phyloP scores from a whole-genome alignment of 306 rosid genomes.

The Medicago arabica region DNA sequence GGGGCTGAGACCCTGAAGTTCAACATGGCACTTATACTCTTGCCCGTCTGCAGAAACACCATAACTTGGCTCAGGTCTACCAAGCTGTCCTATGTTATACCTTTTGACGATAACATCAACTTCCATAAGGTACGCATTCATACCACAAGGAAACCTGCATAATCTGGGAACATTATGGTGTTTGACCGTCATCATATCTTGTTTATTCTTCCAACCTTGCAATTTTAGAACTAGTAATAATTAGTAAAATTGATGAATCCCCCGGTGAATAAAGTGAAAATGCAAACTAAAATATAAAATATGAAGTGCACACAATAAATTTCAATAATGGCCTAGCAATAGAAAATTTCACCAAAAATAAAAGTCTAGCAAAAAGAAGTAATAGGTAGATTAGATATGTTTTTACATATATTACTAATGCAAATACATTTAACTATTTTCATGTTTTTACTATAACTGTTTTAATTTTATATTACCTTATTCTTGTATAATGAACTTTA shows the following conservation, averaged over 20 bases:
- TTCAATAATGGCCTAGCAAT: background rate
- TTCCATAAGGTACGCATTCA: constrained; percentile 82
- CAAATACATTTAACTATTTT: too few species aligned
- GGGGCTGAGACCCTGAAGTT: constrained; percentile 91
- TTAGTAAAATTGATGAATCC: background rate
- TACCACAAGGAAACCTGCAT: background rate
- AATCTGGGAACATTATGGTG: background rate
- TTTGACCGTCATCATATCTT: background rate
- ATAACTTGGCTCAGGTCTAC: constrained; percentile 96
- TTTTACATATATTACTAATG: too few species aligned
- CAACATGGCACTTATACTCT: constrained; percentile 93
- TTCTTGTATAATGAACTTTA: too few species aligned
- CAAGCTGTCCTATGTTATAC: constrained; percentile 62
- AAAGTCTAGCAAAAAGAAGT: too few species aligned
- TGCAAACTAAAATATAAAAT: background rate
- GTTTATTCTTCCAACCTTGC: background rate
- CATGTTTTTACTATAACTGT: too few species aligned
- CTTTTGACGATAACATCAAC: constrained; percentile 98
- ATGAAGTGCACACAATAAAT: background rate
- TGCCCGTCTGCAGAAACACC: constrained; percentile 94
- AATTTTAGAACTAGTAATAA: background rate
- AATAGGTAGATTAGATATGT: too few species aligned
- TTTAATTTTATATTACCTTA: too few species aligned
- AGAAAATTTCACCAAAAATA: too few species aligned
- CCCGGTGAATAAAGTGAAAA: background rate